A percentile compares a stretch with the other conserved stretches of the same genome.
Conservation (phyloP, 2,329 filamentous ascomycete genomes). For the Ceratocystis cacaofunesta region DNA sequence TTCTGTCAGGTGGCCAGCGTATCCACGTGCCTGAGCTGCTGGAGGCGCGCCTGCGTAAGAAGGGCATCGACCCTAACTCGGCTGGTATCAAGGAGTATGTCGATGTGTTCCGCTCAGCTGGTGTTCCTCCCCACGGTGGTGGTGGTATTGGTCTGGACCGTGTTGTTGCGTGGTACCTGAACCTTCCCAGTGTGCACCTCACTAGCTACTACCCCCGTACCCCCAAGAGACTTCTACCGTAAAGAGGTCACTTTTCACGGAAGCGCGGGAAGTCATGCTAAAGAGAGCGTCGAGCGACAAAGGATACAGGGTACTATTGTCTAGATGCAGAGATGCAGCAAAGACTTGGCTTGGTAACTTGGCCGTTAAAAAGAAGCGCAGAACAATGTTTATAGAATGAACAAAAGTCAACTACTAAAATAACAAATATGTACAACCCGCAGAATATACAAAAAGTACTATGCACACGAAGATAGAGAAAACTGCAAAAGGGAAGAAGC, state of each 20-base stretch:
- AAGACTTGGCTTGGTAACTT: background rate
- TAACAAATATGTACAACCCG: background rate
- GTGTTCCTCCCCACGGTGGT: conserved; percentile 78
- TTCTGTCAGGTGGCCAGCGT: conserved; percentile 82
- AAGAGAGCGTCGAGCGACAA: background rate
- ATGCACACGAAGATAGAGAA: too few species aligned
- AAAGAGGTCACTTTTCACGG: conserved; percentile 15
- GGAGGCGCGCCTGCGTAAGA: conserved; percentile 58
- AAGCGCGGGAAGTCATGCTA: background rate
- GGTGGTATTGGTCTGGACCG: conserved; percentile 83
- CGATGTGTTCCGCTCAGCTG: conserved; percentile 63
- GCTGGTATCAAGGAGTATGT: conserved; percentile 79
- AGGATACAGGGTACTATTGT: background rate
- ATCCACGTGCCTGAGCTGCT: conserved; percentile 68
- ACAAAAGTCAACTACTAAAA: background rate
- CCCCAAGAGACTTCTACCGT: conserved; percentile 43
- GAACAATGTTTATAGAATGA: conserved; percentile 1
- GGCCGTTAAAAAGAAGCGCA: background rate
- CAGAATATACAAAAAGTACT: background rate
- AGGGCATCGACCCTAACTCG: conserved; percentile 65
- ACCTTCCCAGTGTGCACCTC: conserved; percentile 44
- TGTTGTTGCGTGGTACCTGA: conserved; percentile 54
- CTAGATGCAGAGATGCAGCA: background rate
- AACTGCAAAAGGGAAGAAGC: too few species aligned
- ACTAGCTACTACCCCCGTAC: conserved; percentile 44